A percentile compares a stretch with the other conserved stretches of the same genome.
Conservation (phyloP, 2,329 filamentous ascomycete genomes). For the Chrysoporthe austroafricana region DNA sequence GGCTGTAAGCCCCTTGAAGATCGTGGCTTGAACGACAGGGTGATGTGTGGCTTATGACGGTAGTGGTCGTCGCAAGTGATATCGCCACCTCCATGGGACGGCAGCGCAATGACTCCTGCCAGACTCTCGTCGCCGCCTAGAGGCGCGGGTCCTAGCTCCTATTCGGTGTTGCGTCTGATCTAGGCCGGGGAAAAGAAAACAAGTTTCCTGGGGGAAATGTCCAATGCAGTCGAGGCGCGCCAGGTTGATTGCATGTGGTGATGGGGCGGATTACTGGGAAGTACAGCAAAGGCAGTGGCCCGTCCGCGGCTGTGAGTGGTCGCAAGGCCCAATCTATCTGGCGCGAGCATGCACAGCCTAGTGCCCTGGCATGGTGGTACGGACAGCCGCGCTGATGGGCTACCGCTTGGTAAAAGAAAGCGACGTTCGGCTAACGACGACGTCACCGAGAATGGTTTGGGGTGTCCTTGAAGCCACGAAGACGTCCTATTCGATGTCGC, state of each 20-base stretch:
- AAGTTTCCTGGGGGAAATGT: neutral
- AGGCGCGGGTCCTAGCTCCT: neutral
- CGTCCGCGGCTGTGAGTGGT: slow-evolving; percentile 17
- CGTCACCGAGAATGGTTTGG: neutral
- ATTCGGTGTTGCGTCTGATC: slow-evolving; percentile 21
- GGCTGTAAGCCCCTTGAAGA: neutral
- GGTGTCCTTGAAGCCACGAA: neutral
- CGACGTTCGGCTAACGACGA: neutral
- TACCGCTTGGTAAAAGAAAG: neutral
- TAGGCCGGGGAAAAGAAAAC: neutral
- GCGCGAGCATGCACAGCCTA: neutral
- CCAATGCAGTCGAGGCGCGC: neutral
- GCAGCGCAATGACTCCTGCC: neutral
- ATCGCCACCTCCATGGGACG: neutral
- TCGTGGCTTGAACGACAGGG: neutral
- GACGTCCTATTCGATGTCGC: neutral
- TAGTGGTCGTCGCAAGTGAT: neutral
- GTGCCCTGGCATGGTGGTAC: neutral
- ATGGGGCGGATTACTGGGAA: neutral
- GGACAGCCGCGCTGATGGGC: neutral
- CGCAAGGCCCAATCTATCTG: slow-evolving; percentile 16
- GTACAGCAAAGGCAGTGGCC: slow-evolving; percentile 2
- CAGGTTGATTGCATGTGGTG: slow-evolving; percentile 3
- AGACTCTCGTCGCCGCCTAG: neutral
- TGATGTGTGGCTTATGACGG: neutral